phyloP scores from a whole-genome alignment of 768 basidiomycete genomes.

The Leccinellum albellum region DNA sequence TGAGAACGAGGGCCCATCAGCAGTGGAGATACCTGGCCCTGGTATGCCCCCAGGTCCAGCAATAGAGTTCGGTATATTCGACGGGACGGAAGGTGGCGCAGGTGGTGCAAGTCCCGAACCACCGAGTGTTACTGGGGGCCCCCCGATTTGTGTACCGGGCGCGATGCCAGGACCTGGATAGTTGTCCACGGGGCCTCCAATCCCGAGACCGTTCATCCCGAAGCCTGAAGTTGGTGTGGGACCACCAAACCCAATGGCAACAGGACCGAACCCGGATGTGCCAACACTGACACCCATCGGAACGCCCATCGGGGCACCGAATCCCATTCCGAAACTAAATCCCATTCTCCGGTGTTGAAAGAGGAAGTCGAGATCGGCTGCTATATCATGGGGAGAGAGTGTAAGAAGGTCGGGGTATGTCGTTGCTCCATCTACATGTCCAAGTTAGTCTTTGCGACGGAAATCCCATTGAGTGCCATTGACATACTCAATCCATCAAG shows the following conservation, averaged over 20 bases:
- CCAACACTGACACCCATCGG: slow-evolving; percentile 16
- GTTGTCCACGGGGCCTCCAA: slow-evolving; percentile 14
- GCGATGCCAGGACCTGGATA: slow-evolving; percentile 18
- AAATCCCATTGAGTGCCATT: slow-evolving; percentile 2
- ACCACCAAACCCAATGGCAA: slow-evolving; percentile 16
- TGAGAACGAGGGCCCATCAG: slow-evolving; percentile 17
- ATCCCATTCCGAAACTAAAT: slow-evolving; percentile 25
- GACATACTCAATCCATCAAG: slow-evolving; percentile 20
- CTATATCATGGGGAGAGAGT: slow-evolving; percentile 46
- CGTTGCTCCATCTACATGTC: slow-evolving; percentile 42
- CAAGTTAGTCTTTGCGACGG: slow-evolving; percentile 1
- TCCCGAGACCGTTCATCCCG: slow-evolving; percentile 20
- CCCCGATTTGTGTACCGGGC: slow-evolving; percentile 10
- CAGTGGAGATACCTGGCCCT: slow-evolving; percentile 11
- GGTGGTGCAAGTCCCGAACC: slow-evolving; percentile 8
- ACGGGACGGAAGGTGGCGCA: slow-evolving; percentile 2
- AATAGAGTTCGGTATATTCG: slow-evolving; percentile 2
- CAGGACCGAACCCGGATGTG: slow-evolving; percentile 17
- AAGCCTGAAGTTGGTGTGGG: slow-evolving; percentile 15
- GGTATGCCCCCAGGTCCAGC: slow-evolving; percentile 4
- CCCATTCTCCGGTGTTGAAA: slow-evolving; percentile 38
- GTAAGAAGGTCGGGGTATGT: slow-evolving; percentile 34
- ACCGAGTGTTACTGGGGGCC: slow-evolving; percentile 5
- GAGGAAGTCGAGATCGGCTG: slow-evolving; percentile 52
- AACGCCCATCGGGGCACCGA: slow-evolving; percentile 20